Evolutionary conservation across 2,329 filamentous ascomycete species (phyloP).

Genomic region (Lachnellula cervina): DNA sequence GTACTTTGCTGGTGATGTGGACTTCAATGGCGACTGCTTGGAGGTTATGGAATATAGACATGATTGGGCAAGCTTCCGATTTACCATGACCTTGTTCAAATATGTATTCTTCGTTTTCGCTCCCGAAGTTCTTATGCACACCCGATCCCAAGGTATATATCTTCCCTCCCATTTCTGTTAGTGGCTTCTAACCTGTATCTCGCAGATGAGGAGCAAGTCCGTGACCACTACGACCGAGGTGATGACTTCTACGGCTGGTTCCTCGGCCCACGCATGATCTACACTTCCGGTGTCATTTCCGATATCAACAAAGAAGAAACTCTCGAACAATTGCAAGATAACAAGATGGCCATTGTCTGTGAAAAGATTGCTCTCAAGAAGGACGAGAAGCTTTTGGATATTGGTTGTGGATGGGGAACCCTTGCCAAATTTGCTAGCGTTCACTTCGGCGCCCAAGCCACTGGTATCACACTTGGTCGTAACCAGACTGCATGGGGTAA

Average conservation of each 20-base stretch:
- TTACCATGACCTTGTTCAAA: conserved; percentile 80
- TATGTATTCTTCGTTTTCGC: conserved; percentile 85
- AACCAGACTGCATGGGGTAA: conserved; percentile 99
- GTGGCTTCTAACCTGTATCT: conserved; percentile 26
- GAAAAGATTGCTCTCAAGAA: conserved; percentile 86
- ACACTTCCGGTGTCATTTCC: conserved; percentile 90
- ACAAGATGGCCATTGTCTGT: conserved; percentile 92
- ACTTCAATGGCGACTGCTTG: conserved; percentile 89
- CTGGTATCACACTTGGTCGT: conserved; percentile 87
- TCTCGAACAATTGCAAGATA: conserved; percentile 94
- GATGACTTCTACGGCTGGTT: conserved; percentile 99
- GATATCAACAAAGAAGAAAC: conserved; percentile 83
- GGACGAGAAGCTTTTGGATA: conserved; percentile 82
- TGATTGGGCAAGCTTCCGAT: conserved; percentile 94
- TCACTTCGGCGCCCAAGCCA: conserved; percentile 79
- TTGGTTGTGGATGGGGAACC: conserved; percentile 97
- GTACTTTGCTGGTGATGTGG: conserved; percentile 93
- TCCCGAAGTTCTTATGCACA: conserved; percentile 89
- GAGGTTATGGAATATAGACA: conserved; percentile 91
- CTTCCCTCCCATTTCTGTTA: not conserved
- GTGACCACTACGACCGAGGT: conserved; percentile 94
- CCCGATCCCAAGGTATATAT: conserved; percentile 69
- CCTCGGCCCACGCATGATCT: conserved; percentile 97
- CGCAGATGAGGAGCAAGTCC: conserved; percentile 91
- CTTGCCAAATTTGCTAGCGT: conserved; percentile 87